Base-by-base conservation (phyloP, 495 filamentous ascomycete genomes). In the Aspergillus homomorphus region DNA sequence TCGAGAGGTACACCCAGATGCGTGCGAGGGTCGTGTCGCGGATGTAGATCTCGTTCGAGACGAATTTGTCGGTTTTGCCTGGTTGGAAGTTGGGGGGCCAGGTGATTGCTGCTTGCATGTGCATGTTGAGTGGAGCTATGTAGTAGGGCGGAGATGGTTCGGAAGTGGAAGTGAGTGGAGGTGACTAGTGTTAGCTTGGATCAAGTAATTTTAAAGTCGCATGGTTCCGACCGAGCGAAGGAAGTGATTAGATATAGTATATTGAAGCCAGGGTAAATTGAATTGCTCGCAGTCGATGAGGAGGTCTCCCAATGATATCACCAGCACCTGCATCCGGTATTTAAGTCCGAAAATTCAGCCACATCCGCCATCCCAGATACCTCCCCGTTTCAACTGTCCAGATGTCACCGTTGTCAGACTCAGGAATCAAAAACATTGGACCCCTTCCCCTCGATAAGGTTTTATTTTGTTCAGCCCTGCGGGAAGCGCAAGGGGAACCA, bases 41-140 rank as follows among this genome's bases (percentile, higher is more conserved):
- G 9, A 61, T 51, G 51, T 54, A 61, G 30, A 58, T 54, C 43
- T 65, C 59, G 33, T 65, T 65, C 21, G 56, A 65, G 53, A 59
- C 62, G 20, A 62, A 61, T 26, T 62, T 65, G 51, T 62, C 54
- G 16, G 58, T 61, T 26, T 54, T 65, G 6, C 62, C 59, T 15
- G 55, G 62, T 6, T 58, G 59, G 54, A 51, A 61, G 20, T 58
- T 51, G 14, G 55, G 44, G 8, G 62, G 62, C 62, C 62, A 64
- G 53, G 33, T 53, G 20, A 64, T 52, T 21, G 28, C 12, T 41
- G 53, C 12, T 42, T 41, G 14, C 53, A 56, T 56, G 12, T 38
- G 33, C 15, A 12, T 38, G 33, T 12, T 2, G 33, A 38, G 33
- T 38, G 15, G 33, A 12, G 4, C 8, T 38, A 38, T 12, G 4